phyloP scores from a whole-genome alignment of 371 early-diverging fungal genomes.

The Haplosporangium sp. region DNA sequence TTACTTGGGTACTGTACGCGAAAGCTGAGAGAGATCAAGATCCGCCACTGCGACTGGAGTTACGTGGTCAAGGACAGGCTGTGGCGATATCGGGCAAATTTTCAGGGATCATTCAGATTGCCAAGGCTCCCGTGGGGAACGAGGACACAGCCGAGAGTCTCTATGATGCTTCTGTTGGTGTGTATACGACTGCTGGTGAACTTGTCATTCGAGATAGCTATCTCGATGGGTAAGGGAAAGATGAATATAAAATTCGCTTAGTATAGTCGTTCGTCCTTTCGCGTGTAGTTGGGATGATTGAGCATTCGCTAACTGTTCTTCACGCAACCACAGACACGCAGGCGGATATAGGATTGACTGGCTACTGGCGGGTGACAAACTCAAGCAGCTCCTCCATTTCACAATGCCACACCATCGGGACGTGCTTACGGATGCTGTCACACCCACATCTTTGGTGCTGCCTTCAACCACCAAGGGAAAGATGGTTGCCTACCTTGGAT shows the following conservation, averaged over 20 bases:
- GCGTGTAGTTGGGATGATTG: not conserved
- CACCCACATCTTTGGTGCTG: constrained; percentile 38
- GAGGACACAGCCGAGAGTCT: constrained; percentile 45
- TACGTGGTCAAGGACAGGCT: constrained; percentile 32
- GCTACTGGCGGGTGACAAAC: constrained; percentile 52
- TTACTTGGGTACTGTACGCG: constrained; percentile 45
- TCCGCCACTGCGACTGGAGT: constrained; percentile 11
- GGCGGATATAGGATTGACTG: constrained; percentile 63
- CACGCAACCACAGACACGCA: constrained; percentile 11
- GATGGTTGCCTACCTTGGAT: constrained; percentile 71
- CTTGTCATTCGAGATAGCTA: constrained; percentile 27
- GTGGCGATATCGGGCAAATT: constrained; percentile 43
- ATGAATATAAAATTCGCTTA: not conserved
- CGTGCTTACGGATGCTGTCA: constrained; percentile 43
- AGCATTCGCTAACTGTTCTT: no score
- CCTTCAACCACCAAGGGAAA: constrained; percentile 72
- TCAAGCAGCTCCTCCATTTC: constrained; percentile 38
- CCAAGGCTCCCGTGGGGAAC: constrained; percentile 57
- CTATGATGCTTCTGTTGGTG: constrained; percentile 57
- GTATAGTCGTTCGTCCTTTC: not conserved
- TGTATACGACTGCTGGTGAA: constrained; percentile 63
- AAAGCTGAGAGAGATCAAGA: constrained; percentile 1
- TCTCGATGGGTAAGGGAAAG: constrained; percentile 18
- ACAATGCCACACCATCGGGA: constrained; percentile 69
- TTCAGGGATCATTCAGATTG: constrained; percentile 63